phyloP scores from a whole-genome alignment of 139 green algal species.

The Pleodorina starrii region DNA sequence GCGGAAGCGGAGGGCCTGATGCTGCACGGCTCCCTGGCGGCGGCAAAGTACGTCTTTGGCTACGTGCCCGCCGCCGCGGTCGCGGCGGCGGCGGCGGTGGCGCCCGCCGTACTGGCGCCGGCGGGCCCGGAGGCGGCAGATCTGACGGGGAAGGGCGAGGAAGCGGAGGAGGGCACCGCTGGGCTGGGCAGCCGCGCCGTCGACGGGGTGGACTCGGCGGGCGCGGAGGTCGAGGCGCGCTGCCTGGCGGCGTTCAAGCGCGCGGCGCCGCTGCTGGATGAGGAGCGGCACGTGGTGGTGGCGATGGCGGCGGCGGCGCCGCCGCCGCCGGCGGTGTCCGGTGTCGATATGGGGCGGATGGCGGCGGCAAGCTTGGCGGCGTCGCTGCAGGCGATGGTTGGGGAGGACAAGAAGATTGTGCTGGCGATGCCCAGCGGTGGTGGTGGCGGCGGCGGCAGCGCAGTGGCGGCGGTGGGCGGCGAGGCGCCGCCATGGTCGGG shows the following conservation, averaged over 20 bases:
- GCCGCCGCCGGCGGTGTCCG: neutral
- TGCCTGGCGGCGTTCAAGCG: neutral
- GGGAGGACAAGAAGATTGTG: conserved; percentile 16
- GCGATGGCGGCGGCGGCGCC: neutral
- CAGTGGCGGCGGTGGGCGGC: neutral
- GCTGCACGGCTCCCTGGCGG: conserved; percentile 27
- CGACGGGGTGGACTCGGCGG: neutral
- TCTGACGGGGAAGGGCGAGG: neutral
- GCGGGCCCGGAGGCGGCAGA: neutral
- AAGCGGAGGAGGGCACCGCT: neutral
- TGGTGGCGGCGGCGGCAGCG: no score
- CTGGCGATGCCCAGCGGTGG: neutral
- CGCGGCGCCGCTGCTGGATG: neutral
- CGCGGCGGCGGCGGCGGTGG: neutral
- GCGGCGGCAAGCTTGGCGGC: neutral
- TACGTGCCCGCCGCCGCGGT: neutral
- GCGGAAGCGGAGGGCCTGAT: conserved; percentile 30
- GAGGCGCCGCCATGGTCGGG: neutral
- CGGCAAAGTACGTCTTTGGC: neutral
- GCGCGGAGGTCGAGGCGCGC: neutral
- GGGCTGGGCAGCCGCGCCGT: neutral
- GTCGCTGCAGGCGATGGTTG: neutral
- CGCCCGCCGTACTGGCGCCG: neutral
- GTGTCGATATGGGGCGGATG: neutral
- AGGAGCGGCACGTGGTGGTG: conserved; percentile 9